phyloP scores from a whole-genome alignment of 2,329 filamentous ascomycete species.

The Ophiostoma sp. region DNA sequence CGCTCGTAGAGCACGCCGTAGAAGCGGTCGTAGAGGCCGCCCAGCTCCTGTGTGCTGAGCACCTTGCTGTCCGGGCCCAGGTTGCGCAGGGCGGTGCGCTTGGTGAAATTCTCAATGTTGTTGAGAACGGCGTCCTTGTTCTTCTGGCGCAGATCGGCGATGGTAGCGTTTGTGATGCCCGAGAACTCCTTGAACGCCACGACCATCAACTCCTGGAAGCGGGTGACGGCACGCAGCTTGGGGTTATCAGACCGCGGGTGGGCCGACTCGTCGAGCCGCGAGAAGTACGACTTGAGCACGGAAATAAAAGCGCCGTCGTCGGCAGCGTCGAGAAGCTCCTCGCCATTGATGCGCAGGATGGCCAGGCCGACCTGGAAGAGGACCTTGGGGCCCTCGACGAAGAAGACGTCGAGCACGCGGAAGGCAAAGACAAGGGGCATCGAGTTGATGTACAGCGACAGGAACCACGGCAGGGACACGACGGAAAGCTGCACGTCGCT shows the following conservation, averaged over 20 bases:
- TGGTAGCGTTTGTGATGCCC: slow-evolving; percentile 88
- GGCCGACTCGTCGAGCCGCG: slow-evolving; percentile 88
- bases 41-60: slow-evolving; percentile 79
- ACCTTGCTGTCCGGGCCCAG: slow-evolving; percentile 94
- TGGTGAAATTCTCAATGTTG: slow-evolving; percentile 96
- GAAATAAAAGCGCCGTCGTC: slow-evolving; percentile 98
- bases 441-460: slow-evolving; percentile 98
- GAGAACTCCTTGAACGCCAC: slow-evolving; percentile 98
- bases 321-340: slow-evolving; percentile 87
- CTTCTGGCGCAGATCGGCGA: slow-evolving; percentile 83
- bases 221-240: slow-evolving; percentile 88
- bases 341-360: slow-evolving; percentile 95
- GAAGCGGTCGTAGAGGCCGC: slow-evolving; percentile 89
- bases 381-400: slow-evolving; percentile 95
- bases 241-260: slow-evolving; percentile 95
- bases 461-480: slow-evolving; percentile 95
- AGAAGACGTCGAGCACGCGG: slow-evolving; percentile 94
- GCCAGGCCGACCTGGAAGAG: slow-evolving; percentile 95
- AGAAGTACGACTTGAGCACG: slow-evolving; percentile 92
- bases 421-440: slow-evolving; percentile 99
- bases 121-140: slow-evolving; percentile 93
- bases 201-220: slow-evolving; percentile 98
- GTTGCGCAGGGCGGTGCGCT: slow-evolving; percentile 93
- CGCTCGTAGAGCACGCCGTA: slow-evolving; percentile 90
- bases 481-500: slow-evolving; percentile 96